phyloP scores from a whole-genome alignment of 108 stramenopile species.

The Aurantiochytrium sp. region DNA sequence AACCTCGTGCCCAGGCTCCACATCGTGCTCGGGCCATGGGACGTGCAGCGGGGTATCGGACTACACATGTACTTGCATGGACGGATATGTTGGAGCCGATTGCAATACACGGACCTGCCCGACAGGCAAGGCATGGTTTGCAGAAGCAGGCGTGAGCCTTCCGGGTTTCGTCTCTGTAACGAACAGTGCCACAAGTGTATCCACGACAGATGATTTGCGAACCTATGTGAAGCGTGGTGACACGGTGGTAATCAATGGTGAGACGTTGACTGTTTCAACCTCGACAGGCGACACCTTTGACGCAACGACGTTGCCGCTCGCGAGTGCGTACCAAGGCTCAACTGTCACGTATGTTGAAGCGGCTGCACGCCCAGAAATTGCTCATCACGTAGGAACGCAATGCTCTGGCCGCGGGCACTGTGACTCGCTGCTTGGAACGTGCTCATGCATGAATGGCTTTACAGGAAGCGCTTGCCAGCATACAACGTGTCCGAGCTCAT shows the following conservation, averaged over 20 bases:
- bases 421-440: slow-evolving; percentile 47
- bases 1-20: not conserved
- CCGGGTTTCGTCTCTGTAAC: not conserved
- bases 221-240: not conserved
- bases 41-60: not conserved
- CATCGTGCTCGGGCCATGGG: not conserved
- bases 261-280: not conserved
- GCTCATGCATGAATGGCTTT: slow-evolving; percentile 38
- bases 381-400: slow-evolving; percentile 46
- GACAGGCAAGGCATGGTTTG: slow-evolving; percentile 18
- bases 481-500: slow-evolving; percentile 42
- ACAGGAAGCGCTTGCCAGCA: slow-evolving; percentile 51
- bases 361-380: not conserved
- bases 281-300: not conserved
- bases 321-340: not conserved
- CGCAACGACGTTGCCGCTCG: not conserved
- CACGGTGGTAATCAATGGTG: not conserved
- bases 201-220: not conserved
- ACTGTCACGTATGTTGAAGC: not conserved
- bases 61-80: not conserved
- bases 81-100: not conserved
- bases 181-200: not conserved
- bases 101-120: not conserved
- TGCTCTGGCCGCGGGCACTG: slow-evolving; percentile 55
- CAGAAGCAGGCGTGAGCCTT: not conserved